Percentiles rank a stretch among this genome's conserved stretches.
Conservation (phyloP, 2,329 filamentous ascomycete genomes). For the Cladobotryum mycophilum region DNA sequence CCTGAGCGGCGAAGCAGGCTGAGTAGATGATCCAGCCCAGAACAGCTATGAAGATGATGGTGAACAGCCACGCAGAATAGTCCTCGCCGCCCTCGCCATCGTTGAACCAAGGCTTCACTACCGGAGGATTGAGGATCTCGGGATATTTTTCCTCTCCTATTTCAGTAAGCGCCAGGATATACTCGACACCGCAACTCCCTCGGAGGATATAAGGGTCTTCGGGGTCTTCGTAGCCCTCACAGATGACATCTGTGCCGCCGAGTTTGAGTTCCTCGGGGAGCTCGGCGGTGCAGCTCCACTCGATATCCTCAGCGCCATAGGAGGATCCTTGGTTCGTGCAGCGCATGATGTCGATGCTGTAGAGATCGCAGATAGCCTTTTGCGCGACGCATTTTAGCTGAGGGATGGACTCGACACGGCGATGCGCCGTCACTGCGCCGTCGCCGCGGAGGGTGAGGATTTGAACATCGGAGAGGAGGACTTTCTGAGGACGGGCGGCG, state of each 20-base stretch:
- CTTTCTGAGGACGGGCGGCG: conserved; percentile 36
- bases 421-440: conserved; percentile 60
- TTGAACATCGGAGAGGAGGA: conserved; percentile 59
- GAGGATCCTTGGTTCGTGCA: conserved; percentile 80
- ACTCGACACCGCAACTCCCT: conserved; percentile 90
- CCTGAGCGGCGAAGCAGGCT: conserved; percentile 28
- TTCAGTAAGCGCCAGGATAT: conserved; percentile 71
- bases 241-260: conserved; percentile 81
- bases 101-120: conserved; percentile 23
- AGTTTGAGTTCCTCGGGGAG: conserved; percentile 61
- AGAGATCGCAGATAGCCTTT: conserved; percentile 57
- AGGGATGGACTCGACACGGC: conserved; percentile 69
- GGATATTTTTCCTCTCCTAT: conserved; percentile 68
- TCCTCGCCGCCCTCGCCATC: conserved; percentile 25
- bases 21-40: conserved; percentile 56
- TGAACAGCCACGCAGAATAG: conserved; percentile 46
- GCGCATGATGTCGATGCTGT: conserved; percentile 75
- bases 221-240: conserved; percentile 74
- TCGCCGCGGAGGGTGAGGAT: conserved; percentile 69
- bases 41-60: conserved; percentile 54
- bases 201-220: conserved; percentile 84
- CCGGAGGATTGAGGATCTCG: conserved; percentile 35
- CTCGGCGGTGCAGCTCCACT: conserved; percentile 77
- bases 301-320: conserved; percentile 73
- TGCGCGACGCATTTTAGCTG: conserved; percentile 73